phyloP scores from a whole-genome alignment of 2,329 filamentous ascomycete species.

The Colletotrichum musicola region DNA sequence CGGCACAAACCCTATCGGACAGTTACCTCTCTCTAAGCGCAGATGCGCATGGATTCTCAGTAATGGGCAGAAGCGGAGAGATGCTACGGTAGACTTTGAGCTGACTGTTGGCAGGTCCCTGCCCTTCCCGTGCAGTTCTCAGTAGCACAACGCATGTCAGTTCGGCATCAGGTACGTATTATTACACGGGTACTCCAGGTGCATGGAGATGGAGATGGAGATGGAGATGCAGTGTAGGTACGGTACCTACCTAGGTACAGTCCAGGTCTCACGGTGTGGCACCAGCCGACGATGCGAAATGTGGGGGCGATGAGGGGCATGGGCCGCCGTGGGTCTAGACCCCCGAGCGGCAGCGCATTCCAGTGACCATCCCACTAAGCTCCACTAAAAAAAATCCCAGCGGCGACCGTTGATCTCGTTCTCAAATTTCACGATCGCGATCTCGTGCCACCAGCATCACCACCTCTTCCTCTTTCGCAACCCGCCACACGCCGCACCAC shows the following conservation, averaged over 20 bases:
- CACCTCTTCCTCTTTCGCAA: not conserved
- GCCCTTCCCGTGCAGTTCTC: not conserved
- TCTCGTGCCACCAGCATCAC: not conserved
- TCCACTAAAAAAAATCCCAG: constrained; percentile 35
- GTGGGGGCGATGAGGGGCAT: constrained; percentile 14
- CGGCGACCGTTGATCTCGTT: not conserved
- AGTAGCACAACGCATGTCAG: not conserved
- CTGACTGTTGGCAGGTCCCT: not conserved
- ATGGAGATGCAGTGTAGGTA: not conserved
- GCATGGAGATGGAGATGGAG: not conserved
- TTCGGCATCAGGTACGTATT: not conserved
- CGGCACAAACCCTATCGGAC: not conserved
- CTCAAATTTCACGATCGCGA: not conserved
- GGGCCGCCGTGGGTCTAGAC: constrained; percentile 19
- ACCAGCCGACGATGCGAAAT: not conserved
- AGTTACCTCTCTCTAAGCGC: not conserved
- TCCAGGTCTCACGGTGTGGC: no score
- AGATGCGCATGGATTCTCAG: not conserved
- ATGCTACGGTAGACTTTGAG: not conserved
- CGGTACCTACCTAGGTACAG: no score
- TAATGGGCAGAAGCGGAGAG: not conserved
- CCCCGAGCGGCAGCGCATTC: not conserved
- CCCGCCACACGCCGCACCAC: constrained; percentile 15
- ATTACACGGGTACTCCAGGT: not conserved
- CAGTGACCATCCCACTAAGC: constrained; percentile 21